These are phyloP conservation scores for Aaosphaeria pasadenensis DNA, from an alignment of 2,329 filamentous ascomycete genomes.

Conservation along the genomic window DNA sequence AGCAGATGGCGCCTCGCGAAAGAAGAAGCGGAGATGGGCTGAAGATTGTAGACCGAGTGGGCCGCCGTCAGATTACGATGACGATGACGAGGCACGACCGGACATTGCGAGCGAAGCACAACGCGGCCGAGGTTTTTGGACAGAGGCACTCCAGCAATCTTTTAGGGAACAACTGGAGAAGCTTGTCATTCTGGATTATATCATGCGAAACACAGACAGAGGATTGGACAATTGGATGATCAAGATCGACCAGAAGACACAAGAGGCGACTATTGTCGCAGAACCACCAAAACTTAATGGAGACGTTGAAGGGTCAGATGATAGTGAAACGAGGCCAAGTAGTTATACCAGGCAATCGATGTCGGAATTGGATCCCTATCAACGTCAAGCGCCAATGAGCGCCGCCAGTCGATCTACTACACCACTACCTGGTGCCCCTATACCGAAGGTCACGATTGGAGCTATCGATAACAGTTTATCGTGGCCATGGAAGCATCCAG, in stretches of 20 bases:
- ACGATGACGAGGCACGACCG: slow-evolving; percentile 44
- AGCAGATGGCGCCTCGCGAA: slow-evolving; percentile 64
- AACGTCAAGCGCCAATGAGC: slow-evolving; percentile 79
- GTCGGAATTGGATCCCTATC: slow-evolving; percentile 61
- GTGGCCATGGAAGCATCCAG: slow-evolving; percentile 98
- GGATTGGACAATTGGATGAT: slow-evolving; percentile 99
- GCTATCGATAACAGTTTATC: slow-evolving; percentile 98
- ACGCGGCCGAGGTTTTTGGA: slow-evolving; percentile 71
- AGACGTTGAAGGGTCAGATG: slow-evolving; percentile 26
- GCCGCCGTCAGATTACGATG: slow-evolving; percentile 57
- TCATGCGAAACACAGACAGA: slow-evolving; percentile 97
- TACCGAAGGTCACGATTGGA: slow-evolving; percentile 70
- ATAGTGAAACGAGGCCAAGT: slow-evolving; percentile 43
- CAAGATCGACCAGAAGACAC: slow-evolving; percentile 81
- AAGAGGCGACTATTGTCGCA: slow-evolving; percentile 80
- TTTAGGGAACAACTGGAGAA: slow-evolving; percentile 96
- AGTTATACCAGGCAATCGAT: slow-evolving; percentile 63
- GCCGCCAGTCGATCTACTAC: slow-evolving; percentile 59
- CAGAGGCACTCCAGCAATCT: slow-evolving; percentile 79
- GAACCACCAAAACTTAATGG: slow-evolving; percentile 71
- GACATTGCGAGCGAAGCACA: slow-evolving; percentile 31
- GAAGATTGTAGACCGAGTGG: slow-evolving; percentile 74
- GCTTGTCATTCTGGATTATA: slow-evolving; percentile 94
- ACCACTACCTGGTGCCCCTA: slow-evolving; percentile 49
- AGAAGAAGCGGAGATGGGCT: slow-evolving; percentile 66